Evolutionary conservation across 2,329 filamentous ascomycete species (phyloP).

Genomic region (Tolypocladium tropicale): DNA sequence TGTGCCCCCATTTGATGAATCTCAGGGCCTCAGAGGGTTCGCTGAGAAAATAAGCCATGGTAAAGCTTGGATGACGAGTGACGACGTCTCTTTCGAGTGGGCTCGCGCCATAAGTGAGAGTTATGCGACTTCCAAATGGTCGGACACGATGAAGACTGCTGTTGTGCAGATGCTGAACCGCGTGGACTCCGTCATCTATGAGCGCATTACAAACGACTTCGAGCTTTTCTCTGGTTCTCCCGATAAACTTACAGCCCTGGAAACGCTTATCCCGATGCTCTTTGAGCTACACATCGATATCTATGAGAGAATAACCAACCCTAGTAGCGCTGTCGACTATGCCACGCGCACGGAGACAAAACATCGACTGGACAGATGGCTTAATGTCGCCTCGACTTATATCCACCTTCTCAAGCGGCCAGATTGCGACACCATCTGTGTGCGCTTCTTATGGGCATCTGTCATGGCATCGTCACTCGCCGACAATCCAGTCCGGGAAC

Average conservation of each 20-base stretch:
- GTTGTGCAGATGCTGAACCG: conserved; percentile 47
- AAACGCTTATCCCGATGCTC: conserved; percentile 43
- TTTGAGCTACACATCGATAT: conserved; percentile 54
- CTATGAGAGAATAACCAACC: conserved; percentile 47
- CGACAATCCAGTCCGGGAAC: conserved; percentile 43
- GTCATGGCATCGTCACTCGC: conserved; percentile 42
- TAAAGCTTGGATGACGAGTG: conserved; percentile 38
- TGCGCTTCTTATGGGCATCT: conserved; percentile 49
- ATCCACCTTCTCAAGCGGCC: conserved; percentile 24
- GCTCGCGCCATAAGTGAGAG: conserved; percentile 36
- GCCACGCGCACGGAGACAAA: conserved; percentile 38
- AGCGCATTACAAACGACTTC: conserved; percentile 33
- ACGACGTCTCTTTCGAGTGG: conserved; percentile 52
- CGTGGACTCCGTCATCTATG: conserved; percentile 41
- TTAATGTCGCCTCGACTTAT: conserved; percentile 36
- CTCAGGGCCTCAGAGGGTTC: conserved; percentile 41
- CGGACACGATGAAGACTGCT: conserved; percentile 43
- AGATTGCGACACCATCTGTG: conserved; percentile 27
- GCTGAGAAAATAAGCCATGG: conserved; percentile 33
- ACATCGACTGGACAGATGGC: conserved; percentile 40
- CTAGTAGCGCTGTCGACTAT: conserved; percentile 42
- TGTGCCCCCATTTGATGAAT: conserved; percentile 40
- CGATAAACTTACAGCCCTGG: conserved; percentile 22
- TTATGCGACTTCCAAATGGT: conserved; percentile 47
- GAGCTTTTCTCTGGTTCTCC: conserved; percentile 13